A percentile compares a stretch with the other conserved stretches of the same genome.
phyloP scores from a whole-genome alignment of 1,284 basidiomycete species.

The Ganoderma boninense region DNA sequence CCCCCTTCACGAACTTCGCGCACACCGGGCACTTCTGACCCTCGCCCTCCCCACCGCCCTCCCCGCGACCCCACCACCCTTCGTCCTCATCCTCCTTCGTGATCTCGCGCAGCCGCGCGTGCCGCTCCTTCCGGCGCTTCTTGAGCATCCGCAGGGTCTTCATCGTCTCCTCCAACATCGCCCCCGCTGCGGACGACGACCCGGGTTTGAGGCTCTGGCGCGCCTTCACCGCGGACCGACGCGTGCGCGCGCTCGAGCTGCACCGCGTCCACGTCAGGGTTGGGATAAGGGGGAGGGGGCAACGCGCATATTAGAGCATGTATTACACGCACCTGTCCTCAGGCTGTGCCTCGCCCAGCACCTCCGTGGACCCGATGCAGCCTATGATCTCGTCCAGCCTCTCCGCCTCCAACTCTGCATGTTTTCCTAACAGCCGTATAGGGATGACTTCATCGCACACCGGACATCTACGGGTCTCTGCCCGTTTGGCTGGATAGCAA shows the following conservation, averaged over 20 bases:
- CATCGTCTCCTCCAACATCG: constrained; percentile 51
- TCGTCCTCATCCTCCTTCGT: constrained; percentile 65
- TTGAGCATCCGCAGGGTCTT: constrained; percentile 67
- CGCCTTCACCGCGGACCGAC: constrained; percentile 72
- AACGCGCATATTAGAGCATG: not conserved
- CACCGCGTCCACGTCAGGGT: not conserved
- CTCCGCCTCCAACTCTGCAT: constrained; percentile 69
- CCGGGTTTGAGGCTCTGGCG: constrained; percentile 56
- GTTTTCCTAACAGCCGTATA: constrained; percentile 67
- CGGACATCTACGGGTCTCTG: constrained; percentile 76
- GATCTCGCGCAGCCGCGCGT: constrained; percentile 69
- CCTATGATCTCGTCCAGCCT: constrained; percentile 72
- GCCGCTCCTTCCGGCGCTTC: constrained; percentile 69
- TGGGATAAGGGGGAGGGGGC: not conserved
- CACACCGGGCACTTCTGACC: constrained; percentile 74
- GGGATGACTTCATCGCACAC: constrained; percentile 77
- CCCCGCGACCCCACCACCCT: constrained; percentile 39
- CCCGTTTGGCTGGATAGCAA: constrained; percentile 61
- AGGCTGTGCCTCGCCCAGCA: constrained; percentile 49
- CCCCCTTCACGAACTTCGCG: constrained; percentile 60
- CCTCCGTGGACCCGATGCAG: constrained; percentile 62
- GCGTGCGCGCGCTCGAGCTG: constrained; percentile 41
- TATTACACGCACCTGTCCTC: constrained; percentile 54
- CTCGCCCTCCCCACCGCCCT: constrained; percentile 40
- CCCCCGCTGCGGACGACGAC: constrained; percentile 41